Evolutionary conservation across 2,329 filamentous ascomycete genomes (phyloP), one percentile per base, ranked within the genome.

Genomic region (Nothopassalora personata): DNA sequence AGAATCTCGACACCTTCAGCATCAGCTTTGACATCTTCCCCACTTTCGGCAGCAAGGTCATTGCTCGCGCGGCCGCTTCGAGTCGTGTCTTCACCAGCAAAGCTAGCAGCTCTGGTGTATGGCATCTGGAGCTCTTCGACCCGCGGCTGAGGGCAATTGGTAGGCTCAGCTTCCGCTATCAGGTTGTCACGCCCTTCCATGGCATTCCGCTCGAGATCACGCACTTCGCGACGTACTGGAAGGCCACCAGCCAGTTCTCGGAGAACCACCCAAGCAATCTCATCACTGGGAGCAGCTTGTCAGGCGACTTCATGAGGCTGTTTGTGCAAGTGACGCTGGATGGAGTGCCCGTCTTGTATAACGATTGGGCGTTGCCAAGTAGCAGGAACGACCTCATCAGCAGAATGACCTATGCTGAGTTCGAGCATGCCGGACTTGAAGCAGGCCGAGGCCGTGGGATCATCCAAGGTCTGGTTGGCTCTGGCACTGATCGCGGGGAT

Each of bases 141-240:
- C 92, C 93, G 5, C 85, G 94, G 23, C 81, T 97, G 52, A 86
- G 93, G 49, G 89, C 91, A 8, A 97, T 99, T 69, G 94, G 94
- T 5, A 90, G 96, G 69, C 90, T 97, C 66, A 91, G 86, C 64
- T 99, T 99, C 79, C 89, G 90, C 64, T 96, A 91, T 57, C 92
- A 97, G 72, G 91, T 97, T 28, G 95, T 99, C 73, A 97, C 96
- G 70, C 94, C 94, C 0, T 99, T 97, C 77, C 86, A 87, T 63
- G 93, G 94, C 7, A 88, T 91, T 61, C 91, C 94, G 3, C 80
- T 99, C 23, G 94, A 99, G 74, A 97, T 99, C 61, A 96, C 94
- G 1, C 92, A 97, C 70, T 99, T 97, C 68, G 94, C 96, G 63
- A 97, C 94, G 0, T 99, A 99, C 75, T 99, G 94, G 94, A 99